phyloP scores from a whole-genome alignment of 2,329 filamentous ascomycete genomes.

The Aspergillus aculeatus region DNA sequence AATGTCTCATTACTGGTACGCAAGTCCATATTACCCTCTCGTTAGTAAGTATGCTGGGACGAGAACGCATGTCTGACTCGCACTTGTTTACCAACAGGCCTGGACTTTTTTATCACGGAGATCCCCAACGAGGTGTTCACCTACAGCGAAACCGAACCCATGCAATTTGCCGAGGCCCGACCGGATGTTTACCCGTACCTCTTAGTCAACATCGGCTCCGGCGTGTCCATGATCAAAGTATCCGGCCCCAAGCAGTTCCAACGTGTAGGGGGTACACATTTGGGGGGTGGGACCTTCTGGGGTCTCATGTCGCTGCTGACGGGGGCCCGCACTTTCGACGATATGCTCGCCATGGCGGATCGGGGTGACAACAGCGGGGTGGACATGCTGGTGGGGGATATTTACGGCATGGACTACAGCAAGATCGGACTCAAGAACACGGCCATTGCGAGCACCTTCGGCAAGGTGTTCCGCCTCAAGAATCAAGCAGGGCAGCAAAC shows the following conservation, averaged over 20 bases:
- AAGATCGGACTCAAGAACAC: slow-evolving; percentile 96
- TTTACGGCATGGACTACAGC: slow-evolving; percentile 92
- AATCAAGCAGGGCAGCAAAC: slow-evolving; percentile 74
- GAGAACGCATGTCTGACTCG: slow-evolving; percentile 1
- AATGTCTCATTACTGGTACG: slow-evolving; percentile 89
- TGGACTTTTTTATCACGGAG: slow-evolving; percentile 98
- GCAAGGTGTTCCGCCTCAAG: slow-evolving; percentile 94
- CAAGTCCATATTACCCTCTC: not conserved
- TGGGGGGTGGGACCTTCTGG: slow-evolving; percentile 97
- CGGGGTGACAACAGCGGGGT: slow-evolving; percentile 88
- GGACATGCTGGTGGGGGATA: slow-evolving; percentile 96
- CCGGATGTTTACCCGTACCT: slow-evolving; percentile 94
- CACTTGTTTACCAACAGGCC: slow-evolving; percentile 53
- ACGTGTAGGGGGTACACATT: slow-evolving; percentile 89
- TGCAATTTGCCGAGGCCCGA: slow-evolving; percentile 77
- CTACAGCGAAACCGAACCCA: slow-evolving; percentile 85
- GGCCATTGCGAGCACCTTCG: slow-evolving; percentile 93
- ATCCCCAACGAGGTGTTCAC: slow-evolving; percentile 97
- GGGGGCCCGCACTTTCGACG: slow-evolving; percentile 92
- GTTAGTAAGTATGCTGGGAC: no score
- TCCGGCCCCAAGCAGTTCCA: slow-evolving; percentile 82
- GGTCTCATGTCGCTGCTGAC: slow-evolving; percentile 88
- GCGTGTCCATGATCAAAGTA: slow-evolving; percentile 96
- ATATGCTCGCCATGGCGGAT: slow-evolving; percentile 92
- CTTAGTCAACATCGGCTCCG: slow-evolving; percentile 95